Evolutionary conservation across 1,284 basidiomycete species (phyloP).

Genomic region (Ganoderma multipileum): DNA sequence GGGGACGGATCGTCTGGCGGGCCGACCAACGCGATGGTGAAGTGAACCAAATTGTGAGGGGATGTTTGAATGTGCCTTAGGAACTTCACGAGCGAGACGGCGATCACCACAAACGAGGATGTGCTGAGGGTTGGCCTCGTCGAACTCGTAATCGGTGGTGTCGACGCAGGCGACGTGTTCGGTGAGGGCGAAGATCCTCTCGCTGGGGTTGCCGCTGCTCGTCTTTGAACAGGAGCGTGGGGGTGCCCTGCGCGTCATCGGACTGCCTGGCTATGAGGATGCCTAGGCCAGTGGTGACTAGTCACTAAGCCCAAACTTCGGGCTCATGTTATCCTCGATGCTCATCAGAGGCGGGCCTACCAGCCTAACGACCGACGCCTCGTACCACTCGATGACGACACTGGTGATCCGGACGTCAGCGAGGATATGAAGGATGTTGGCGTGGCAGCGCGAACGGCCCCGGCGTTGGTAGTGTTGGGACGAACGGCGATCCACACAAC

Average conservation of each 20-base stretch:
- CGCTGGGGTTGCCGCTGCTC: constrained; percentile 32
- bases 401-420: constrained; percentile 10
- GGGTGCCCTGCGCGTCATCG: constrained; percentile 34
- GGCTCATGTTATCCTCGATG: constrained; percentile 33
- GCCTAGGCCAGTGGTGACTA: constrained; percentile 39
- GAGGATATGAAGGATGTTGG: constrained; percentile 42
- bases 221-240: constrained; percentile 33
- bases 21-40: background rate
- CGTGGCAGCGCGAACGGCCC: constrained; percentile 41
- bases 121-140: constrained; percentile 33
- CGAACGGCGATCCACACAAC: constrained; percentile 47
- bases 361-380: constrained; percentile 37
- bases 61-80: background rate
- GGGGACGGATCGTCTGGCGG: background rate
- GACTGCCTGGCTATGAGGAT: constrained; percentile 39
- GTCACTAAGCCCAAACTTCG: constrained; percentile 23
- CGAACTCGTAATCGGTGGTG: constrained; percentile 38
- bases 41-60: background rate
- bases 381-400: constrained; percentile 42
- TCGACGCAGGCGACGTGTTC: constrained; percentile 35
- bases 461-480: constrained; percentile 44
- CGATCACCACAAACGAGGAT: constrained; percentile 38
- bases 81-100: constrained; percentile 27
- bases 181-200: constrained; percentile 37
- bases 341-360: constrained; percentile 37